Percentiles rank a stretch among this genome's conserved stretches.
Evolutionary conservation across 225 moss, liverwort and hornwort species (phyloP).

Genomic region (Physcomitrium patens): DNA sequence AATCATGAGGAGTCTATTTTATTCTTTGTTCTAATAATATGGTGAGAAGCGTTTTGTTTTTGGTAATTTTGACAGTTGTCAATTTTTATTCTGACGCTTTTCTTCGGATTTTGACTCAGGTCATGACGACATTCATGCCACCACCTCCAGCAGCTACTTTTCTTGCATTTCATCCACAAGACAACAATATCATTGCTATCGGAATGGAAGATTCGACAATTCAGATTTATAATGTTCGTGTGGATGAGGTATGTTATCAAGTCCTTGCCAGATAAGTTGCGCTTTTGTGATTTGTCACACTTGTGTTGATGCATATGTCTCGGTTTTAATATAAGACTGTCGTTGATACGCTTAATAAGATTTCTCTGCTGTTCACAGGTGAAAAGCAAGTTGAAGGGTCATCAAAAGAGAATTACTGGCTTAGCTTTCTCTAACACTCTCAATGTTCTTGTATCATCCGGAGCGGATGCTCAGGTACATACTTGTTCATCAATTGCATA

Average conservation of each 20-base stretch:
- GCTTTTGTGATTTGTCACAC: slow-evolving; percentile 8
- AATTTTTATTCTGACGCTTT: slow-evolving; percentile 4
- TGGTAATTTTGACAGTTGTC: too few relatives aligned
- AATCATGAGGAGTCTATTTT: background rate
- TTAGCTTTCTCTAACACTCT: slow-evolving; percentile 83
- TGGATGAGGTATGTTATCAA: slow-evolving; percentile 63
- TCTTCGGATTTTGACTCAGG: slow-evolving; percentile 47
- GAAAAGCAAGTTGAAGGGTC: slow-evolving; percentile 84
- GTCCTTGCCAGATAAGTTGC: background rate
- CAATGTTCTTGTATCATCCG: slow-evolving; percentile 86
- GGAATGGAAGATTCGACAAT: slow-evolving; percentile 95
- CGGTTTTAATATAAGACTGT: background rate
- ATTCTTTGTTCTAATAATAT: background rate
- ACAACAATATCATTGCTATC: slow-evolving; percentile 91
- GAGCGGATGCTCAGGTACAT: slow-evolving; percentile 88
- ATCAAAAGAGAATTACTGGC: slow-evolving; percentile 86
- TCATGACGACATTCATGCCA: slow-evolving; percentile 91
- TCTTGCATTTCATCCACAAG: slow-evolving; percentile 88
- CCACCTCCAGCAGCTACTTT: slow-evolving; percentile 90
- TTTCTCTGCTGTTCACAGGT: slow-evolving; percentile 48
- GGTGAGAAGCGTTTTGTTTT: too few relatives aligned
- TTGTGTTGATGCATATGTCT: background rate
- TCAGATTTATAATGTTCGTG: slow-evolving; percentile 85
- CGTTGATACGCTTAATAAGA: background rate
- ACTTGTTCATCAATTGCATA: background rate